A percentile compares a stretch with the other conserved stretches of the same genome.
Evolutionary conservation across 345 rosid genomes (phyloP).

Genomic region (Brassica incana): DNA sequence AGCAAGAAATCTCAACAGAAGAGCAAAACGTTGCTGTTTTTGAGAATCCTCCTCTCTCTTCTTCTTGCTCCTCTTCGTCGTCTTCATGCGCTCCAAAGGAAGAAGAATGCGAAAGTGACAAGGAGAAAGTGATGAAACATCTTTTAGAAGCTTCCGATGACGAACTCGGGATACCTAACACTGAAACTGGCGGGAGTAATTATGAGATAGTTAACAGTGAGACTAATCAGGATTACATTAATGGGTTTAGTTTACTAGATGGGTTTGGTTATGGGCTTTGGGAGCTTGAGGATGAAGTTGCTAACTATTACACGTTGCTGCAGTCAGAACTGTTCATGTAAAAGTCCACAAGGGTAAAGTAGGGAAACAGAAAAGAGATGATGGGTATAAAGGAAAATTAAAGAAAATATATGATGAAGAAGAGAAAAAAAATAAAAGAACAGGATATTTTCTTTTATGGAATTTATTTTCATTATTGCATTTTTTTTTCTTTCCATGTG

Average conservation of each 20-base stretch:
- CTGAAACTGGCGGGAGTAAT: slow-evolving; percentile 34
- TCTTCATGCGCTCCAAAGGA: slow-evolving; percentile 28
- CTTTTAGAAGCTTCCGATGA: slow-evolving; percentile 87
- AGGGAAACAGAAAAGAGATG: background rate
- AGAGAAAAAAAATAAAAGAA: background rate
- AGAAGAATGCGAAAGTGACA: slow-evolving; percentile 41
- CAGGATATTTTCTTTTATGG: slow-evolving; percentile 1
- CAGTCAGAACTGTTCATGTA: slow-evolving; percentile 68
- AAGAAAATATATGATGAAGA: background rate
- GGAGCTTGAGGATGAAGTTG: slow-evolving; percentile 79
- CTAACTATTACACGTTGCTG: slow-evolving; percentile 59
- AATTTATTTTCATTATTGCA: background rate
- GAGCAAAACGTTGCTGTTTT: slow-evolving; percentile 16
- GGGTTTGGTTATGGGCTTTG: slow-evolving; percentile 60
- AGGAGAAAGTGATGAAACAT: slow-evolving; percentile 66
- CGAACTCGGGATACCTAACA: slow-evolving; percentile 81
- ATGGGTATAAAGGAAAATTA: background rate
- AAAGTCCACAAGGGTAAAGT: slow-evolving; percentile 5
- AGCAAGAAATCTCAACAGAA: slow-evolving; percentile 51
- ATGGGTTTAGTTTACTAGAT: slow-evolving; percentile 36
- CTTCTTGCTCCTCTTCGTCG: slow-evolving; percentile 35
- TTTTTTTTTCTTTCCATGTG: background rate
- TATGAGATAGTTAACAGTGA: slow-evolving; percentile 21
- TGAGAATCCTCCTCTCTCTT: slow-evolving; percentile 3
- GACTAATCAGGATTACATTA: slow-evolving; percentile 29